phyloP scores from a whole-genome alignment of 228 moss, liverwort and hornwort genomes.

The Sphagnum magellanicum region DNA sequence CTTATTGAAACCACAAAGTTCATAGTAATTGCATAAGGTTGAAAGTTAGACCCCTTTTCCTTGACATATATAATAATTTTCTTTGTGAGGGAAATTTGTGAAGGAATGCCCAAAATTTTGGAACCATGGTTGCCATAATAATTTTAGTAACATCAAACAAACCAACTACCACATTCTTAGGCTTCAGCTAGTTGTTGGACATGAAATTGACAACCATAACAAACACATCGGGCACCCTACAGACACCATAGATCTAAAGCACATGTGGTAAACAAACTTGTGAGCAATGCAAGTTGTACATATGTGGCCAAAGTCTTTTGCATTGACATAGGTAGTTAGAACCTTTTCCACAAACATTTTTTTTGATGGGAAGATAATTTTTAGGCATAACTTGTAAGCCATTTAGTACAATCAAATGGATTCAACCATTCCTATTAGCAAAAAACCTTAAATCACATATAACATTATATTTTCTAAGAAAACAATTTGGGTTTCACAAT shows the following conservation, averaged over 20 bases:
- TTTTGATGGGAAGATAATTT: not conserved
- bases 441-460: not conserved
- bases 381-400: not conserved
- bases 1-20: not conserved
- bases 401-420: not conserved
- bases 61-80: not conserved
- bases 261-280: not conserved
- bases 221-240: not conserved
- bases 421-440: not conserved
- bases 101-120: not conserved
- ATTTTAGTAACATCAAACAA: not conserved
- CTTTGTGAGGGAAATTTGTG: not conserved
- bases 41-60: not conserved
- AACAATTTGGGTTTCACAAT: not conserved
- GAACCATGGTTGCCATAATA: not conserved
- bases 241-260: not conserved
- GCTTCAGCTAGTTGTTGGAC: not conserved
- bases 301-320: not conserved
- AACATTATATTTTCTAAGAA: not conserved
- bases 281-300: not conserved
- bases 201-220: not conserved
- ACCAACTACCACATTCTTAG: not conserved
- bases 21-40: not conserved
- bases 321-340: not conserved
- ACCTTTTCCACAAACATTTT: not conserved